Evolutionary conservation across 352 stramenopile species (phyloP), one percentile per base, ranked within the genome.

Genomic region (Globisporangium yorkense): DNA sequence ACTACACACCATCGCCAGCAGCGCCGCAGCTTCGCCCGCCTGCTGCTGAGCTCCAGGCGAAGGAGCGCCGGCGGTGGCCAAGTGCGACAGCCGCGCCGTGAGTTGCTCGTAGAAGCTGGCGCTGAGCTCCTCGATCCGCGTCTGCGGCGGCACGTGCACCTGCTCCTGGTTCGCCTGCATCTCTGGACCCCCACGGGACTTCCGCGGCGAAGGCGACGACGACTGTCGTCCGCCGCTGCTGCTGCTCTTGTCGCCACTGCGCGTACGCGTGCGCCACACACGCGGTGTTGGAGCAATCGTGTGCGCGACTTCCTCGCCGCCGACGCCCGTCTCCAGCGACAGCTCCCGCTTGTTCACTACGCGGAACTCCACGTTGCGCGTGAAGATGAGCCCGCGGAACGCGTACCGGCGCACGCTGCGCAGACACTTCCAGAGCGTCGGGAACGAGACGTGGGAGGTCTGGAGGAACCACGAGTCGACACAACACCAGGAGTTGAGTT

Each of bases 381-480:
- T 87, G 62, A 94, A 94, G 8, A 91, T 60, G 37, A 94, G 75
- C 0, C 84, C 84, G 5, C 78, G 77, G 52, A 77, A 79, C 20
- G 84, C 84, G 58, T 94, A 91, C 10, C 80, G 80, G 13, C 82
- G 78, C 27, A 94, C 80, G 57, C 84, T 94, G 35, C 82, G 72
- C 39, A 94, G 59, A 37, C 84, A 94, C 51, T 86, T 87, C 62
- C 72, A 86, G 4, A 94, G 71, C 8, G 77, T 84, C 31, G 68
- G 37, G 57, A 92, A 94, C 13, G 80, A 74, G 0, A 72, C 66
- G 49, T 83, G 70, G 15, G 82, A 84, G 12, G 70, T 74, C 72
- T 88, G 57, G 12, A 46, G 37, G 46, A 18, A 44, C 29, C 54
- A 10, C 8, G 21, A 57, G 20, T 18, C 47, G 12, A 21, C 20